Evolutionary conservation across 352 stramenopile species (phyloP).

Genomic region (Globisporangium yorkense): DNA sequence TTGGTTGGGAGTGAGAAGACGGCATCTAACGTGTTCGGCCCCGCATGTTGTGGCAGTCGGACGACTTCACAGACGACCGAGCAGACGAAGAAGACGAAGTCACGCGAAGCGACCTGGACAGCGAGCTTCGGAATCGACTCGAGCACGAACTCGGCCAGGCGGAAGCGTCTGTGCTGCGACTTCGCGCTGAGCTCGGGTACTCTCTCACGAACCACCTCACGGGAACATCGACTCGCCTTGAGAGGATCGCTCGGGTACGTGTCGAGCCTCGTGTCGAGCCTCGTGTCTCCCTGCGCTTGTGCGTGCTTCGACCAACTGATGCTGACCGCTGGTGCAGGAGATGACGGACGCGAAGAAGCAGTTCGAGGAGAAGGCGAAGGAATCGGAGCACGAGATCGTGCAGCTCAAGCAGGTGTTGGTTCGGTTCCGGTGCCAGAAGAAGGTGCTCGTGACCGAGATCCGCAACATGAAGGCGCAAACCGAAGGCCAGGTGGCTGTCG

Average conservation of each 20-base stretch:
- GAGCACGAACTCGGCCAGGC: slow-evolving; percentile 72
- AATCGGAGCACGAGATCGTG: slow-evolving; percentile 38
- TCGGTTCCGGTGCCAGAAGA: slow-evolving; percentile 74
- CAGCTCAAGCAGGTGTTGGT: slow-evolving; percentile 66
- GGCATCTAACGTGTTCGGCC: not conserved
- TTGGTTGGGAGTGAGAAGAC: not conserved
- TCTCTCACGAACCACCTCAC: slow-evolving; percentile 71
- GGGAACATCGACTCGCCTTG: slow-evolving; percentile 59
- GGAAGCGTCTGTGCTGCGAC: slow-evolving; percentile 57
- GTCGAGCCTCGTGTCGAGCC: slow-evolving; percentile 4
- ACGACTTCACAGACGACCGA: slow-evolving; percentile 46
- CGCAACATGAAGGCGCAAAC: slow-evolving; percentile 74
- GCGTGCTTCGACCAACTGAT: not conserved
- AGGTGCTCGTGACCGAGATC: slow-evolving; percentile 70
- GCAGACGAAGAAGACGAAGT: slow-evolving; percentile 17
- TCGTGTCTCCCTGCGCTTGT: too few relatives aligned
- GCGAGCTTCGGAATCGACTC: slow-evolving; percentile 31
- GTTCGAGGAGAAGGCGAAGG: slow-evolving; percentile 63
- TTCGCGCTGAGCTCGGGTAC: slow-evolving; percentile 74
- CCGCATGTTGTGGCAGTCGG: slow-evolving; percentile 28
- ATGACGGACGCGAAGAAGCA: slow-evolving; percentile 61
- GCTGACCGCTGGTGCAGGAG: slow-evolving; percentile 23
- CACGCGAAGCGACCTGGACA: slow-evolving; percentile 38
- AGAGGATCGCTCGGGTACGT: slow-evolving; percentile 59
- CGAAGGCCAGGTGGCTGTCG: slow-evolving; percentile 71